Base-by-base conservation (phyloP, 1,139 yeast species). In the Geotrichum cucujoidarum region DNA sequence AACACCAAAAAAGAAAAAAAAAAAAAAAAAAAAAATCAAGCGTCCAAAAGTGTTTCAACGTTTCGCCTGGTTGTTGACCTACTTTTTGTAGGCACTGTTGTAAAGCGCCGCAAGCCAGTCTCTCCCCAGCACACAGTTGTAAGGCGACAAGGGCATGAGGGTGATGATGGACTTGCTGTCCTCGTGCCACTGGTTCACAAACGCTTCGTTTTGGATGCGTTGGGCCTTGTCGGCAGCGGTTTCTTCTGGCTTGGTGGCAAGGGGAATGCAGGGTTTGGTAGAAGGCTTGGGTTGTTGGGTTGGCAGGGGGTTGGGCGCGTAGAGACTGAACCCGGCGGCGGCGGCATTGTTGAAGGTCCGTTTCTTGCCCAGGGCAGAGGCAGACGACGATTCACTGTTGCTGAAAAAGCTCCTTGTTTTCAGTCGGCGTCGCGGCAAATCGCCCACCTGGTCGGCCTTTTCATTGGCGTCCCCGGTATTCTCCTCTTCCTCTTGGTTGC, bases 141-240 rank as follows among this genome's bases (percentile, higher is more conserved):
- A 34, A 1, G 38, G 40, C 18, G 21, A 17, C 34, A 34, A 13
- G 17, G 21, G 34, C 45, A 42, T 33, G 14, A 42, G 33, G n/a
- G 45, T 25, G 14, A 42, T 42, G 22, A 42, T 34, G 13, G 34
- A 32, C 14, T 42, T 35, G 32, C 45, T 42, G 14, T 35, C 39
- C 16, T 42, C 45, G 14, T 16, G 4, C 45, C 45, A 42, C 20
- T 34, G 20, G 8, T 16, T 34, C 14, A 20, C 39, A 34, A 42
- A 34, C 27, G 16, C 34, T 17, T 42, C 43, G 34, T 29, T 39
- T 16, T 20, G 22, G 10, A 29, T 17, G 14, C 35, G 34, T 10
- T 29, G 35, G 13, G 17, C 16, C 10, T 35, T 22, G 16, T 17
- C 24, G 11, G 13, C 30, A 8, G n/a, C 17, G 17, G 41, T 24